Evolutionary conservation across 1,284 basidiomycete species (phyloP), one percentile per base, ranked within the genome.

Genomic region (Puccinia polysora): DNA sequence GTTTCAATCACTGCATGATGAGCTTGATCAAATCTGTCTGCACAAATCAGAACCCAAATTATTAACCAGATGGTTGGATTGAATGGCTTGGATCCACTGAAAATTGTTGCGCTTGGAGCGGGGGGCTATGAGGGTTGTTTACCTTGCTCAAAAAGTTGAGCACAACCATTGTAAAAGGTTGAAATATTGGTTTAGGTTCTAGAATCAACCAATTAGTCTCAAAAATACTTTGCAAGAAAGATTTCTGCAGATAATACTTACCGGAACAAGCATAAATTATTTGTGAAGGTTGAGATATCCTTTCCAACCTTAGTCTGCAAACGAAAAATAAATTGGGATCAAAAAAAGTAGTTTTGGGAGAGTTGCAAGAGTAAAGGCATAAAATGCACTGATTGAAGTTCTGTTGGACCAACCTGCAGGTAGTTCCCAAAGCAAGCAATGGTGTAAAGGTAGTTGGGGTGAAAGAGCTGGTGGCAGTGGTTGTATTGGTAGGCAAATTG

Each of bases 321-420:
- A 32, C 20, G 7, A 62, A 62, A 62, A 6, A 20, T 5, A 14
- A 12, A 34, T 23, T n/a, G 32, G 36, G 34, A 40, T 36, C 25
- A 25, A n/a, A 36, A 28, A 28, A 45, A 25, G 15, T 3, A 60
- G 10, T n/a, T 20, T 4, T 15, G 28, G 34, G 7, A 40, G 58
- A 40, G 12, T 53, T 8, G 25, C n/a, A 10, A 52, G n/a, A 63
- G 18, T 63, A 4, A 10, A 1, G 23, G 32, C 60, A 14, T 49
- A 63, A 38, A 18, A 63, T 43, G 49, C 60, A 63, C 18, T 25
- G 38, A 20, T 63, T 63, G 40, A 63, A 63, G 43, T 63, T 63
- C n/a, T 63, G 60, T 49, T 63, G 60, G 32, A 25, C 40, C 7
- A 25, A 45, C 14, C 60, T 43, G 23, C 60, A 63, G 49, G 60